These are phyloP conservation scores for Rutstroemia sp. DNA, from an alignment of 2,329 filamentous ascomycete genomes.

Conservation along the genomic window DNA sequence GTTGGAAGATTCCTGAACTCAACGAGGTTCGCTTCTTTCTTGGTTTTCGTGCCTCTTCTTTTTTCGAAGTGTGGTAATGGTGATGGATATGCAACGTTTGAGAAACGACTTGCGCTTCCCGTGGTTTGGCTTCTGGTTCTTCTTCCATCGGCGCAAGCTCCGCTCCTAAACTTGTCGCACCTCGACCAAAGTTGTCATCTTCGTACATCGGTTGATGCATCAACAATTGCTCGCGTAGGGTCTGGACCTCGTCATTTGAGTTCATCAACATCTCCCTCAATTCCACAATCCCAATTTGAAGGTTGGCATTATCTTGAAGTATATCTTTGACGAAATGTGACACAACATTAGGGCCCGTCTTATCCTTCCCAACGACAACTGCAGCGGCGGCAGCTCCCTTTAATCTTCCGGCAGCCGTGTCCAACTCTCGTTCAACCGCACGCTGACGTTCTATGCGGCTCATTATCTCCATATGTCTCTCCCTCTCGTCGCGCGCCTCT, in stretches of 20 bases:
- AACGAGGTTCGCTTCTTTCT: slow-evolving; percentile 68
- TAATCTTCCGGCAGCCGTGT: slow-evolving; percentile 69
- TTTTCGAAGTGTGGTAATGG: slow-evolving; percentile 72
- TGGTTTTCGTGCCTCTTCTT: slow-evolving; percentile 52
- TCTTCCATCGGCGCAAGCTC: slow-evolving; percentile 55
- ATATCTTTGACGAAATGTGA: slow-evolving; percentile 95
- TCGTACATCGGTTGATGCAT: slow-evolving; percentile 64
- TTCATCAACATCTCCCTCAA: slow-evolving; percentile 82
- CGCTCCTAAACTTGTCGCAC: slow-evolving; percentile 53
- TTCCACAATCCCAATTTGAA: slow-evolving; percentile 88
- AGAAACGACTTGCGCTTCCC: slow-evolving; percentile 36
- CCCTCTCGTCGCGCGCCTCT: slow-evolving; percentile 71
- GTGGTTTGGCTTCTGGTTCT: slow-evolving; percentile 1
- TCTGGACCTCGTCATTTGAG: slow-evolving; percentile 91
- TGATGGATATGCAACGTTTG: slow-evolving; percentile 89
- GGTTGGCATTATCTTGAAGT: slow-evolving; percentile 86
- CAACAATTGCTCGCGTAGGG: slow-evolving; percentile 71
- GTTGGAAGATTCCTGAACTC: slow-evolving; percentile 54
- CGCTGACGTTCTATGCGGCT: slow-evolving; percentile 77
- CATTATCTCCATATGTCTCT: slow-evolving; percentile 75
- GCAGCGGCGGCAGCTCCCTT: slow-evolving; percentile 67
- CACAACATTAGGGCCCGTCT: slow-evolving; percentile 63
- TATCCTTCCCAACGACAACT: slow-evolving; percentile 42
- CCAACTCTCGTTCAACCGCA: slow-evolving; percentile 73
- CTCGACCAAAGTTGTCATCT: slow-evolving; percentile 25